Base-by-base conservation (phyloP, 176 grass and related monocot species). In the barley (Hordeum vulgare) region DNA sequence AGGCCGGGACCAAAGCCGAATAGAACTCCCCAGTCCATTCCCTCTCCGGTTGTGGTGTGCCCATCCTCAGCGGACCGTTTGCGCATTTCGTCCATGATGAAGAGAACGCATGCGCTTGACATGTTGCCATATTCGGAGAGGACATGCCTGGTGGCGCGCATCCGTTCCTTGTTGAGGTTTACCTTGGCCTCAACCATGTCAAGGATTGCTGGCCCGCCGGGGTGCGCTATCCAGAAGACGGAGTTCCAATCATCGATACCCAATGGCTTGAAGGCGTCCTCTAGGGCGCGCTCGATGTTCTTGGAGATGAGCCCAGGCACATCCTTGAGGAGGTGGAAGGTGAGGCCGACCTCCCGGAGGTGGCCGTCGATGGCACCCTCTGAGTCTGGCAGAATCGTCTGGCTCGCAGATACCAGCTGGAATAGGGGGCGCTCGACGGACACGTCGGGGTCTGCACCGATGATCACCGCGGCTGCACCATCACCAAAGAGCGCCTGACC, bases 11-110 rank as follows among this genome's bases (percentile, higher is more conserved):
- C 49, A 0, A 54, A 54, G 17, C 49, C 49, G 2, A 54, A 54
- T 6, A 54, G 49, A 20, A 54, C 49, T 0, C 49, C 94, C 91
- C 94, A 97, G 7, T 97, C 84, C 17, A 97, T 80, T 0, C 94
- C 94, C 28, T 97, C 94, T n/a, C 94, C 91, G 14, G 91, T 94
- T 36, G 89, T 94, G 64, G 71, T 40, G 56, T 78, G 71, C 1
- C 49, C 49, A 20, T 54, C 49, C 49, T 54, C 17, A 17, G 2
- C 7, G 18, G 49, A 54, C 17, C 49, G 66, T 81, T 81, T 88
- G 56, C 94, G 82, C 91, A 97, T 90, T 85, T 97, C 94, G 56
- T 94, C 94, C 59, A 94, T 84, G 67, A 97, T 94, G 85, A 97
- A 97, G 63, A 97, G 86, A 1, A 97, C 94, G 40, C 49, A 54